Conservation (phyloP, 2,329 filamentous ascomycete species). For the Aspergillus clavatus region DNA sequence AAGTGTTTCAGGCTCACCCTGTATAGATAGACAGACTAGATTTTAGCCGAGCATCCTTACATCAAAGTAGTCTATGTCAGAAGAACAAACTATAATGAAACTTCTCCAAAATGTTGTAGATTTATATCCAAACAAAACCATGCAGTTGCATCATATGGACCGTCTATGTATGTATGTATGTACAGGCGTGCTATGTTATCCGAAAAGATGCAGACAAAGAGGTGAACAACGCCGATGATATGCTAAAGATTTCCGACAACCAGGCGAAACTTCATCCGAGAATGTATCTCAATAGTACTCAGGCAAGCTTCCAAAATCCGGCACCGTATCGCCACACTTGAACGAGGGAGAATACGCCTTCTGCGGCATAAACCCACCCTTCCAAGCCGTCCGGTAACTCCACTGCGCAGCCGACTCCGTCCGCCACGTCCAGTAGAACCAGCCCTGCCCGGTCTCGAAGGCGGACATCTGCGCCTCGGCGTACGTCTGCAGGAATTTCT, state of each 20-base stretch:
- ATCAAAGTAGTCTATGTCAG: too few species aligned
- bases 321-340: conserved; percentile 53
- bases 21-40: background rate
- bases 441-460: conserved; percentile 90
- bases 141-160: background rate
- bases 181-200: background rate
- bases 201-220: background rate
- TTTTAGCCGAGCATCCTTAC: background rate
- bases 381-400: conserved; percentile 63
- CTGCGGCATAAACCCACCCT: conserved; percentile 70
- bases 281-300: conserved; percentile 44
- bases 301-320: conserved; percentile 42
- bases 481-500: conserved; percentile 80
- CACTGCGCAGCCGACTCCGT: conserved; percentile 83
- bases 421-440: conserved; percentile 99
- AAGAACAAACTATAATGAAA: too few species aligned
- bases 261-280: too few species aligned
- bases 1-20: too few species aligned
- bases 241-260: background rate
- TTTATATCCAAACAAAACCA: background rate
- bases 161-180: background rate
- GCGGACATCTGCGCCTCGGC: conserved; percentile 93
- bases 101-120: background rate
- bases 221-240: conserved; percentile 1
- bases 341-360: conserved; percentile 69